phyloP scores from a whole-genome alignment of 352 stramenopile genomes.

The Paralagenidium karlingii region DNA sequence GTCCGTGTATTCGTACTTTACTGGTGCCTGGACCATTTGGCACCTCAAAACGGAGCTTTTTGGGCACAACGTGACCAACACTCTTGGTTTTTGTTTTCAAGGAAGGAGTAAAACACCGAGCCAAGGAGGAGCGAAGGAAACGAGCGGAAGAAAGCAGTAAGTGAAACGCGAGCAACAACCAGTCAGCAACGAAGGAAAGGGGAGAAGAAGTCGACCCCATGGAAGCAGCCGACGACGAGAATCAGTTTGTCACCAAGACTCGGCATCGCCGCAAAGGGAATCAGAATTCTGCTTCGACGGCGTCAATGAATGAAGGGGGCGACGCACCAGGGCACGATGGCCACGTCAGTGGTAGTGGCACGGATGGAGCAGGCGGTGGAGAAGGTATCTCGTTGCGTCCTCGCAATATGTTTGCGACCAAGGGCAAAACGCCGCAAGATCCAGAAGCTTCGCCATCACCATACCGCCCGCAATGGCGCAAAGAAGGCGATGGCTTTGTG shows the following conservation, averaged over 20 bases:
- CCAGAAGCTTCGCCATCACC: constrained; percentile 33
- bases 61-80: no score
- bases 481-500: constrained; percentile 76
- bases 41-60: no score
- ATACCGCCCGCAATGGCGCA: constrained; percentile 81
- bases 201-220: no score
- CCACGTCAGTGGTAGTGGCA: background rate
- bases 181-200: no score
- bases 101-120: no score
- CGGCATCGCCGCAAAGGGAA: background rate
- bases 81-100: no score
- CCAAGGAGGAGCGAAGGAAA: no score
- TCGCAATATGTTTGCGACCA: constrained; percentile 84
- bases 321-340: background rate
- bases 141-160: no score
- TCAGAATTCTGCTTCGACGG: background rate
- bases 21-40: no score
- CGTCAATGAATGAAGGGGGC: no score
- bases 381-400: constrained; percentile 62
- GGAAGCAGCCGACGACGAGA: background rate
- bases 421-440: constrained; percentile 60
- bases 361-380: constrained; percentile 4
- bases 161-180: no score
- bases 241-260: background rate
- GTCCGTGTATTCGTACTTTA: no score